Evolutionary conservation across 192 early-diverging fungal species (phyloP).

Genomic region (Rhizoclosmatium sp.): DNA sequence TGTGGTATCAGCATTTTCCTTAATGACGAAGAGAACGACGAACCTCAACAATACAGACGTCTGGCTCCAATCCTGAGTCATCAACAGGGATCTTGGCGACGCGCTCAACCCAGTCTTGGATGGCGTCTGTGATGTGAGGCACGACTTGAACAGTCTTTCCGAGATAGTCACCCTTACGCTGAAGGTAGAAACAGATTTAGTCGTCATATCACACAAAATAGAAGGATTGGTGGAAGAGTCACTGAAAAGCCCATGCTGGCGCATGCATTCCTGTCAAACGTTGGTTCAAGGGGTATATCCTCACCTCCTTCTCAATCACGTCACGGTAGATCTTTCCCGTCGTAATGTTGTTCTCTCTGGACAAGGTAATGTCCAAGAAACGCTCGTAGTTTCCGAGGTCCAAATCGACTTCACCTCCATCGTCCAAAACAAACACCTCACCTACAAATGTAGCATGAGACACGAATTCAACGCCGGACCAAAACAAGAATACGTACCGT

Average conservation of each 20-base stretch:
- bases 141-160: constrained; percentile 99
- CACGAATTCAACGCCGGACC: neutral
- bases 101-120: constrained; percentile 98
- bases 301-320: constrained; percentile 90
- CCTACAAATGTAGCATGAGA: constrained; percentile 55
- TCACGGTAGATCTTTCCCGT: constrained; percentile 97
- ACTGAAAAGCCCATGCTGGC: too few relatives aligned
- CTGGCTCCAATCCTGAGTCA: constrained; percentile 79
- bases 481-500: constrained; percentile 67
- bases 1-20: neutral
- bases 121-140: constrained; percentile 96
- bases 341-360: constrained; percentile 98
- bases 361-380: constrained; percentile 92
- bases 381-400: constrained; percentile 99
- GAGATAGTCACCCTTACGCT: constrained; percentile 93
- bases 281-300: neutral
- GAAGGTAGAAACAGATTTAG: constrained; percentile 8
- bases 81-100: constrained; percentile 91
- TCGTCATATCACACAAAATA: neutral
- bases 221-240: too few relatives aligned
- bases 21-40: constrained; percentile 19
- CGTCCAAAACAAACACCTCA: constrained; percentile 98
- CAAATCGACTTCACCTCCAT: constrained; percentile 98
- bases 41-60: constrained; percentile 96
- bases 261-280: too few relatives aligned